phyloP scores from a whole-genome alignment of 495 filamentous ascomycete species.

The Tuber brumale region DNA sequence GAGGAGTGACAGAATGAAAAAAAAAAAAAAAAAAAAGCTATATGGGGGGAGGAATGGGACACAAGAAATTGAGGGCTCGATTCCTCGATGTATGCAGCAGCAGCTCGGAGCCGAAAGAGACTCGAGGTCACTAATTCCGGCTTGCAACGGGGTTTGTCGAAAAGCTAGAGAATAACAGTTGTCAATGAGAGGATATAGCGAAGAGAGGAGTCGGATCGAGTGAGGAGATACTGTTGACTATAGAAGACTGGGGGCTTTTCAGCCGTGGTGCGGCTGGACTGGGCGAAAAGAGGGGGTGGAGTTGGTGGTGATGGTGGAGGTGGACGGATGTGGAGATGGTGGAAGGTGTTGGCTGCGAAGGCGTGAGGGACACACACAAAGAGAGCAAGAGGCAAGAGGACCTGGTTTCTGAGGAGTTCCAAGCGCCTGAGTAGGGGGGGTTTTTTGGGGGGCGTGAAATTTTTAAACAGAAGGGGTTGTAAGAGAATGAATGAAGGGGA shows the following conservation, averaged over 20 bases:
- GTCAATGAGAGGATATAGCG: background rate
- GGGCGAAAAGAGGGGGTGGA: background rate
- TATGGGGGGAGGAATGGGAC: background rate
- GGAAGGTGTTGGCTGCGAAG: conserved; percentile 9
- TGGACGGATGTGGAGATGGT: conserved; percentile 10
- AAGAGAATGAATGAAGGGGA: background rate
- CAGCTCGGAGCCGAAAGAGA: background rate
- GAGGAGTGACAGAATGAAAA: background rate
- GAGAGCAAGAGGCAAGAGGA: background rate
- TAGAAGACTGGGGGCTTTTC: background rate
- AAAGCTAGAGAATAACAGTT: background rate
- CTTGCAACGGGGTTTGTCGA: background rate
- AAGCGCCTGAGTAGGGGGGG: background rate
- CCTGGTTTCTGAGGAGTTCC: background rate
- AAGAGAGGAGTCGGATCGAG: background rate
- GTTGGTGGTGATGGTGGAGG: conserved; percentile 8
- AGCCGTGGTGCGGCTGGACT: background rate
- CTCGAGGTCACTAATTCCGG: background rate
- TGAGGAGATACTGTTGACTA: background rate
- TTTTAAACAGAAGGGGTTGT: background rate
- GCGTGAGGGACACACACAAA: conserved; percentile 22
- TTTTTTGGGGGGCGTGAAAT: background rate
- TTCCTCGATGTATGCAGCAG: background rate
- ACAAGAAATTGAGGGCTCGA: background rate
- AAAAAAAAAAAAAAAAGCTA: background rate